Conservation (phyloP, 2,329 filamentous ascomycete genomes). For the Alternaria triticimaculans region DNA sequence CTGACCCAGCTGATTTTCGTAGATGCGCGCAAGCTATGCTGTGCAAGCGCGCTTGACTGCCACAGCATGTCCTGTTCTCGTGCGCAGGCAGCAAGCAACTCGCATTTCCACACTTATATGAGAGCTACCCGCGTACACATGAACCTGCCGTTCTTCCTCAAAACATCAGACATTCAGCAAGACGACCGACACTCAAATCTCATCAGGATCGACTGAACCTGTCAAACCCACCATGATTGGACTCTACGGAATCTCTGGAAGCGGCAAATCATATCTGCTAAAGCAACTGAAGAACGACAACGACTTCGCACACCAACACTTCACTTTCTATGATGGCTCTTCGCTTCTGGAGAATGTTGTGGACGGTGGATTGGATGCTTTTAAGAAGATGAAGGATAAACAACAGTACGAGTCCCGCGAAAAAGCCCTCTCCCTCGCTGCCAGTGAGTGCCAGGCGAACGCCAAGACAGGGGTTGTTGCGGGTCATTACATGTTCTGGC, state of each 20-base stretch:
- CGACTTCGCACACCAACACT: constrained; percentile 30
- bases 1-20: not conserved
- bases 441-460: constrained; percentile 42
- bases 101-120: not conserved
- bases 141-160: not conserved
- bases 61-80: not conserved
- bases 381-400: constrained; percentile 42
- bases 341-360: constrained; percentile 53
- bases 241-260: constrained; percentile 63
- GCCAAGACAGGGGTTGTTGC: constrained; percentile 57
- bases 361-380: constrained; percentile 57
- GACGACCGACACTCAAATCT: not conserved
- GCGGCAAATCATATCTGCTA: constrained; percentile 60
- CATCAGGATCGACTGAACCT: not conserved
- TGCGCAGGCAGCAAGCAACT: not conserved
- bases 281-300: constrained; percentile 50
- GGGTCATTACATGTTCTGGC: constrained; percentile 65
- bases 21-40: not conserved
- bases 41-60: not conserved
- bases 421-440: constrained; percentile 56
- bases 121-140: not conserved
- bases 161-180: not conserved
- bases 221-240: constrained; percentile 56
- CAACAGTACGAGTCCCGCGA: not conserved
- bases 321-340: constrained; percentile 62